These are phyloP conservation scores for Westerdykella aurantiaca DNA, from an alignment of 2,329 filamentous ascomycete genomes.

Conservation along the genomic window DNA sequence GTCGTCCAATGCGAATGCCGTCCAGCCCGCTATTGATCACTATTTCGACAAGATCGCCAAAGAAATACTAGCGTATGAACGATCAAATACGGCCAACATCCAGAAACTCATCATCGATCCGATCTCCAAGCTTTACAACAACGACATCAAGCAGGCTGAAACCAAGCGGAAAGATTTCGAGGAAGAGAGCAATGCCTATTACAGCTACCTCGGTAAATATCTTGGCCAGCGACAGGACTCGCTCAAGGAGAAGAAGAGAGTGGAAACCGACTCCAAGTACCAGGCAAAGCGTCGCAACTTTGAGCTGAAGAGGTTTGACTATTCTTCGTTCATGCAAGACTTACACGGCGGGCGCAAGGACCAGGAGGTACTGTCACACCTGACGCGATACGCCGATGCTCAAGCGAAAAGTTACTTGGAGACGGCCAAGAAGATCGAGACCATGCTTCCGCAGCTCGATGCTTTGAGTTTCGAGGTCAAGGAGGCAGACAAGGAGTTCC, in stretches of 20 bases:
- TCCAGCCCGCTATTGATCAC: constrained; percentile 94
- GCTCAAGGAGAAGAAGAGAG: constrained; percentile 93
- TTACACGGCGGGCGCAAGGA: constrained; percentile 98
- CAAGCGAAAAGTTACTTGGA: constrained; percentile 79
- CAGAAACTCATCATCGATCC: constrained; percentile 95
- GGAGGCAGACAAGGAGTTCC: constrained; percentile 92
- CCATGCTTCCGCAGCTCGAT: constrained; percentile 80
- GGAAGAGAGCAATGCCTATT: constrained; percentile 98
- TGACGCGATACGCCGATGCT: constrained; percentile 88
- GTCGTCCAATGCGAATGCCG: constrained; percentile 85
- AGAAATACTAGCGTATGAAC: constrained; percentile 83
- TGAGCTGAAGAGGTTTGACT: constrained; percentile 95
- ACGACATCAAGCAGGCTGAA: constrained; percentile 97
- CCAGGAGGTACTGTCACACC: constrained; percentile 88
- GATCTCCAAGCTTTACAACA: constrained; percentile 80
- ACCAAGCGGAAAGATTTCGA: constrained; percentile 97
- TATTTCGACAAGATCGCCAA: constrained; percentile 96
- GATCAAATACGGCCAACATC: constrained; percentile 73
- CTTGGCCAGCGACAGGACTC: constrained; percentile 95
- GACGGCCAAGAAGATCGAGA: constrained; percentile 81
- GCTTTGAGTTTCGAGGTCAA: constrained; percentile 84
- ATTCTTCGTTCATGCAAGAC: constrained; percentile 98
- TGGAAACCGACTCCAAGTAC: constrained; percentile 92
- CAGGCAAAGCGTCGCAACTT: constrained; percentile 90
- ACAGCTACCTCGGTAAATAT: constrained; percentile 89